Conservation (phyloP, 2,329 filamentous ascomycete species). For the Fusarium ramigenum region DNA sequence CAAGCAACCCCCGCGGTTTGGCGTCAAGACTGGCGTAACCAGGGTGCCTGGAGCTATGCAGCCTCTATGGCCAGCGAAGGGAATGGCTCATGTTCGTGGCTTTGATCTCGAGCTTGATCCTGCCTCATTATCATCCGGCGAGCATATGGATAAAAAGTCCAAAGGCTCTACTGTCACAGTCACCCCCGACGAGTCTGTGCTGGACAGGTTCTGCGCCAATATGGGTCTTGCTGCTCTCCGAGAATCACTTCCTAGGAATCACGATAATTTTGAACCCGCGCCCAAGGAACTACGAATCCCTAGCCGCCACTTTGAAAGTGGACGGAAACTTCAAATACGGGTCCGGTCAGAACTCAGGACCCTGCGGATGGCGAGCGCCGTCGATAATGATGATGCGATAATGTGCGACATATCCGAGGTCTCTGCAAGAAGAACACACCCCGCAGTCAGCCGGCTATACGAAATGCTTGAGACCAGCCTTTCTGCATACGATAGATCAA, state of each 20-base stretch:
- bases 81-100: constrained; percentile 71
- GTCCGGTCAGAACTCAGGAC: constrained; percentile 58
- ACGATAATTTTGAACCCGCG: constrained; percentile 55
- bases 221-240: constrained; percentile 44
- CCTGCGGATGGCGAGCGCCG: neutral
- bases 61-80: constrained; percentile 76
- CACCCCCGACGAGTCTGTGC: constrained; percentile 53
- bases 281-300: constrained; percentile 64
- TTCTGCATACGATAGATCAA: constrained; percentile 82
- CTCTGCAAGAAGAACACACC: constrained; percentile 54
- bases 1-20: constrained; percentile 53
- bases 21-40: constrained; percentile 55
- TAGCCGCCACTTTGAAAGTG: constrained; percentile 66
- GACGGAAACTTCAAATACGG: constrained; percentile 60
- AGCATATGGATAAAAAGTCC: constrained; percentile 53
- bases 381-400: constrained; percentile 36
- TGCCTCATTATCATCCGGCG: neutral
- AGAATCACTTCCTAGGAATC: constrained; percentile 42
- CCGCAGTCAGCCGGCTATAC: constrained; percentile 69
- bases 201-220: constrained; percentile 44
- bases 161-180: constrained; percentile 59
- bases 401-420: constrained; percentile 49
- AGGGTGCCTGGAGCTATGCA: constrained; percentile 74
- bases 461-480: constrained; percentile 67
- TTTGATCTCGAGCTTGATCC: constrained; percentile 4